These are phyloP conservation scores for Umbelopsis vinacea DNA, from an alignment of 192 early-diverging fungal genomes.

Conservation along the genomic window DNA sequence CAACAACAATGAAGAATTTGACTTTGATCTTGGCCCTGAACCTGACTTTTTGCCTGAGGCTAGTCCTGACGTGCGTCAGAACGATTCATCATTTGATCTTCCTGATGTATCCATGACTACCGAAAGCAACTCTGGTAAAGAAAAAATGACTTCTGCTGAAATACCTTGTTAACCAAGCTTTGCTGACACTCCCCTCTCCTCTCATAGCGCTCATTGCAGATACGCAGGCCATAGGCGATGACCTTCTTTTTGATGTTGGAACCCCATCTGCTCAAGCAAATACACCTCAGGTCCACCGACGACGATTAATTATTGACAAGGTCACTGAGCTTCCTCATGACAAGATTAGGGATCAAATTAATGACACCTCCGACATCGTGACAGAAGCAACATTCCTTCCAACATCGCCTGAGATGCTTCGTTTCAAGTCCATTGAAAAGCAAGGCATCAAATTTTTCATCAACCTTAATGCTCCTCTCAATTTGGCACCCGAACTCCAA, in stretches of 20 bases:
- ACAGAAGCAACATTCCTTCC: constrained; percentile 51
- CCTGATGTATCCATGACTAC: constrained; percentile 11
- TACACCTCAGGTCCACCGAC: constrained; percentile 41
- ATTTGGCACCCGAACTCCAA: constrained; percentile 40
- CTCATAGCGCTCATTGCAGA: constrained; percentile 3
- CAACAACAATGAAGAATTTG: constrained; percentile 39
- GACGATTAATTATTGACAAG: constrained; percentile 67
- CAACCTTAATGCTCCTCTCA: constrained; percentile 31
- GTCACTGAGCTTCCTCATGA: constrained; percentile 69
- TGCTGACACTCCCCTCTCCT: neutral
- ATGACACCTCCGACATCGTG: constrained; percentile 62
- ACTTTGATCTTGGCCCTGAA: constrained; percentile 37
- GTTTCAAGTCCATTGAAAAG: constrained; percentile 39
- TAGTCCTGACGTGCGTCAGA: neutral
- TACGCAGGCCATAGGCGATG: constrained; percentile 15
- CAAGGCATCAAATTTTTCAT: constrained; percentile 45
- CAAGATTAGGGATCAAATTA: constrained; percentile 51
- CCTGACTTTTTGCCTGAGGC: neutral
- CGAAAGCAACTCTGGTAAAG: constrained; percentile 4
- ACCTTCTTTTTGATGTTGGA: constrained; percentile 9
- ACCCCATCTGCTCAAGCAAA: constrained; percentile 14
- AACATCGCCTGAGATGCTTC: constrained; percentile 44
- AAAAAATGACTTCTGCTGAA: neutral
- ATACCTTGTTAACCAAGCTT: neutral
- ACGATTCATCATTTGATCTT: constrained; percentile 12